Evolutionary conservation across 768 basidiomycete species (phyloP).

Genomic region (Leccinellum luteum): DNA sequence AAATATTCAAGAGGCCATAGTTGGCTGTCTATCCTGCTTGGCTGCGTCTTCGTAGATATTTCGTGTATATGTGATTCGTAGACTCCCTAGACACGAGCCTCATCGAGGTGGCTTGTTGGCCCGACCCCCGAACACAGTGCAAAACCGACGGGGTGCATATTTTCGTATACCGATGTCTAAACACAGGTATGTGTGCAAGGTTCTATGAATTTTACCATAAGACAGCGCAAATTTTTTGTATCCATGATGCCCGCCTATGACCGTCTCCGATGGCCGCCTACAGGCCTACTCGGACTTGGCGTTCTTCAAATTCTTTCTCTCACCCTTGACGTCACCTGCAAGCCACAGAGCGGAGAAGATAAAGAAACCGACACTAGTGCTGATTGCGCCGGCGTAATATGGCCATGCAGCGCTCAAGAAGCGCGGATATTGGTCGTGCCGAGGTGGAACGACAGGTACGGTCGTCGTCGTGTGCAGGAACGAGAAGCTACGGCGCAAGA

Average conservation of each 20-base stretch:
- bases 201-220: conserved; percentile 7
- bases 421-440: conserved; percentile 93
- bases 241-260: neutral
- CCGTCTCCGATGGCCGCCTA: neutral
- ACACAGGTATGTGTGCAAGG: conserved; percentile 23
- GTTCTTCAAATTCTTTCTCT: conserved; percentile 46
- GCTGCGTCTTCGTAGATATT: conserved; percentile 16
- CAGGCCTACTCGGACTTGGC: conserved; percentile 32
- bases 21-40: neutral
- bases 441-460: conserved; percentile 86
- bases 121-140: neutral
- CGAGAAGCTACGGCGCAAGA: conserved; percentile 51
- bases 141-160: conserved; percentile 2
- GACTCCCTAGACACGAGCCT: conserved; percentile 12
- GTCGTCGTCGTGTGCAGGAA: conserved; percentile 70
- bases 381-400: conserved; percentile 89
- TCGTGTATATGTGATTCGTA: conserved; percentile 26
- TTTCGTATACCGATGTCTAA: conserved; percentile 6
- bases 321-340: conserved; percentile 71
- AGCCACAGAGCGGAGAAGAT: conserved; percentile 88
- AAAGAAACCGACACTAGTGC: conserved; percentile 82
- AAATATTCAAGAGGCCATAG: conserved; percentile 50
- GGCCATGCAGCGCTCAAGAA: conserved; percentile 97
- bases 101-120: conserved; percentile 1
- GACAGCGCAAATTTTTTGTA: conserved; percentile 7